A percentile compares a stretch with the other conserved stretches of the same genome.
Evolutionary conservation across 1,139 yeast genomes (phyloP).

Genomic region (Insectozyma bohioensis): DNA sequence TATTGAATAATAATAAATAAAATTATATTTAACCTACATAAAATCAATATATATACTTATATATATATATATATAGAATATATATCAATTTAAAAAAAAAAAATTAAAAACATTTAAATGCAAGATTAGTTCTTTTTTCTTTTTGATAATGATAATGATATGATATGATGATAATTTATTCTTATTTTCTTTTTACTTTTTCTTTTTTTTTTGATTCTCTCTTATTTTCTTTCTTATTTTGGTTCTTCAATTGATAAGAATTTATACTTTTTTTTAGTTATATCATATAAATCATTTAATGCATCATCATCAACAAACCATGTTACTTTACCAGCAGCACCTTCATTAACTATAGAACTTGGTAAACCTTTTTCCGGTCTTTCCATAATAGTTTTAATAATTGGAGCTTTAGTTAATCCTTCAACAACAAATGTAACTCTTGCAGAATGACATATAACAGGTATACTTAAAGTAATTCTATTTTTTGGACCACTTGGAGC

Average conservation of each 20-base stretch:
- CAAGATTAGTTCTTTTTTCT: too few relatives aligned
- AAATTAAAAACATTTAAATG: too few relatives aligned
- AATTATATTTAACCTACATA: neutral
- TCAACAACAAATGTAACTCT: conserved; percentile 93
- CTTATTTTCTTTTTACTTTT: too few relatives aligned
- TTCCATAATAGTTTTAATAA: conserved; percentile 90
- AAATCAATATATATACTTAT: neutral
- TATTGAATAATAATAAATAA: conserved; percentile 1
- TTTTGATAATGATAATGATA: too few relatives aligned
- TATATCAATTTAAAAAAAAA: too few relatives aligned
- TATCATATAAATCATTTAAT: conserved; percentile 71
- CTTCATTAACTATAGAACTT: conserved; percentile 89
- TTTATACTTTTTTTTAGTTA: conserved; percentile 76
- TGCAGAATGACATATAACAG: conserved; percentile 92
- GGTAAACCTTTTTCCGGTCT: conserved; percentile 97
- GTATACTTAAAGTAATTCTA: conserved; percentile 89
- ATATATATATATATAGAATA: too few relatives aligned
- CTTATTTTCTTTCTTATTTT: conserved; percentile 1
- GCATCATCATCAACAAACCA: conserved; percentile 99
- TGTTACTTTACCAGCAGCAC: conserved; percentile 92
- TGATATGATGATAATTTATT: too few relatives aligned
- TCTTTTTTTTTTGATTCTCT: neutral
- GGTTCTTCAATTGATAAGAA: conserved; percentile 35
- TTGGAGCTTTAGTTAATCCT: conserved; percentile 94
- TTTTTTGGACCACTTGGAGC: conserved; percentile 90